Evolutionary conservation across 176 grass and related monocot genomes (phyloP).

Genomic region (Hordeum marinum): DNA sequence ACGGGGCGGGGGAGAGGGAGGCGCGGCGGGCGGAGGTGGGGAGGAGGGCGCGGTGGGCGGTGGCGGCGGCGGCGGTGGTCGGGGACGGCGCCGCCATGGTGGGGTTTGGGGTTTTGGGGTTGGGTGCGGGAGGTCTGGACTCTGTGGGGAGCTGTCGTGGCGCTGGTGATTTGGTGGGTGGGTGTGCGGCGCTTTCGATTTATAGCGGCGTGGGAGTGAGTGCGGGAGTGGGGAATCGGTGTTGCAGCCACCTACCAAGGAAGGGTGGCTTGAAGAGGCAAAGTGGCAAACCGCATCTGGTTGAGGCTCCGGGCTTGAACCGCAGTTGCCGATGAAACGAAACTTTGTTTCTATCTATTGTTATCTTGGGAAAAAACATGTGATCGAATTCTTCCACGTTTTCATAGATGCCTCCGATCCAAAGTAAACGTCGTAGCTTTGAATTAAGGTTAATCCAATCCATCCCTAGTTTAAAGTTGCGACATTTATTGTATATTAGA

Average conservation of each 20-base stretch:
- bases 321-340: not conserved
- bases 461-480: too few species aligned
- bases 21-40: not conserved
- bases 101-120: slow-evolving; percentile 9
- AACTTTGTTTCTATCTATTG: not conserved
- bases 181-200: not conserved
- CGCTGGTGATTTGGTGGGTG: not conserved
- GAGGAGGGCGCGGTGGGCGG: slow-evolving; percentile 7
- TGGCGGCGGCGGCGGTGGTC: slow-evolving; percentile 20
- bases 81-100: slow-evolving; percentile 52
- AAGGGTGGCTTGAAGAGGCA: not conserved
- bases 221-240: not conserved
- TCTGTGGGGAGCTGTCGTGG: not conserved
- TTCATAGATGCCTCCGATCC: too few species aligned
- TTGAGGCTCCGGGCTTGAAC: not conserved
- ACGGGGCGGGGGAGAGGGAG: not conserved
- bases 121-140: not conserved
- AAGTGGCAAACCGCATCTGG: not conserved
- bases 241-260: not conserved
- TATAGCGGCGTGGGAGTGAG: slow-evolving; percentile 10
- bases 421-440: too few species aligned
- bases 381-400: not conserved
- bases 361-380: not conserved
- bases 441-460: too few species aligned
- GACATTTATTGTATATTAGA: too few species aligned